A percentile compares a stretch with the other conserved stretches of the same genome.
Conservation (phyloP, 202 grass and related monocot genomes). For the Setaria viridis region DNA sequence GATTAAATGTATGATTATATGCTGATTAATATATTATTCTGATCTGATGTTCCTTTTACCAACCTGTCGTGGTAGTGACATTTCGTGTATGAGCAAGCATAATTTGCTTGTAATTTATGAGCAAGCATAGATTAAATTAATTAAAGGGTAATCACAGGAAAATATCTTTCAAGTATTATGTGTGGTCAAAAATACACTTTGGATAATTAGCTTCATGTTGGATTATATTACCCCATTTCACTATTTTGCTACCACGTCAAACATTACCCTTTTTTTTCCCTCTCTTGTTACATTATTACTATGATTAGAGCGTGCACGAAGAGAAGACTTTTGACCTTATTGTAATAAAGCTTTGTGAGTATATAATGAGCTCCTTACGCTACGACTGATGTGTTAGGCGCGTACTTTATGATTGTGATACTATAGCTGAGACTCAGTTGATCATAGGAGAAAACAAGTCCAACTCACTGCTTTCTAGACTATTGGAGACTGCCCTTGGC, state of each 20-base stretch:
- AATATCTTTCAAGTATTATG: background rate
- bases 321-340: background rate
- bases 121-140: background rate
- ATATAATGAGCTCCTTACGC: slow-evolving; percentile 26
- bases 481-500: slow-evolving; percentile 35
- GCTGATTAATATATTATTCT: background rate
- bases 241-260: background rate
- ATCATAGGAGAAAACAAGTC: slow-evolving; percentile 1
- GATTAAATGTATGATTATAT: background rate
- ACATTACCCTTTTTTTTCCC: background rate
- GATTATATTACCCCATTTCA: background rate
- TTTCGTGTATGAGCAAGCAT: slow-evolving; percentile 16
- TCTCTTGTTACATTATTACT: too few relatives aligned
- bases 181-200: background rate
- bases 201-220: background rate
- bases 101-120: background rate
- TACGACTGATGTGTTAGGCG: background rate
- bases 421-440: background rate
- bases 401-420: background rate
- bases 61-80: slow-evolving; percentile 15
- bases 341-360: background rate
- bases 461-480: slow-evolving; percentile 45
- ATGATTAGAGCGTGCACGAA: background rate
- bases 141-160: too few relatives aligned
- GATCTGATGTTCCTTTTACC: background rate